Evolutionary conservation across 2,329 filamentous ascomycete genomes (phyloP), one percentile per base, ranked within the genome.

Genomic region (Sporothrix brunneoviolacea): DNA sequence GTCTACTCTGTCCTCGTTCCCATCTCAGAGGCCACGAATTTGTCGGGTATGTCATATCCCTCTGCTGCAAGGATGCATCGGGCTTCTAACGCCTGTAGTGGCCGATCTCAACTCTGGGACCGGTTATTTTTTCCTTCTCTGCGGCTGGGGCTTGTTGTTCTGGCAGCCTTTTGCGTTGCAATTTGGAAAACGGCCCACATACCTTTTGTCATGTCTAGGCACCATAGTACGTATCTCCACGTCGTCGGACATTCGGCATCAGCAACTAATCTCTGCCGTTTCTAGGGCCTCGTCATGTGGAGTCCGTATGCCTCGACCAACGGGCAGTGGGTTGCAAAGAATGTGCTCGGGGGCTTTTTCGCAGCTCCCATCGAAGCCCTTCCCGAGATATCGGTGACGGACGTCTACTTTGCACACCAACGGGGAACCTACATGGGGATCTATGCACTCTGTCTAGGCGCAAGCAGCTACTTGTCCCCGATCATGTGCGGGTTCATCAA

Each of bases 141-240:
- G n/a, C n/a, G n/a, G 24, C 22, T 42, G 15, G 41, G 41, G 41
- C 18, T 16, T 44, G 28, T 28, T 44, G 15, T 44, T 44, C 28
- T 44, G 41, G 41, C 41, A 44, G 41, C 28, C 41, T 10, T 44
- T 44, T 33, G 41, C 41, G 10, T 16, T 44, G 12, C 41, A 44
- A 24, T 44, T 32, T 16, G 41, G 41, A 13, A 44, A 44, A n/a
- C 41, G 41, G 4, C 41, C 28, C 4, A 28, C 28, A 13, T 44
- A 44, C 28, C 41, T 44, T 5, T 13, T 44, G 10, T 44, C 41
- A 3, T 32, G 9, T 13, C 28, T 33, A 7, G 41, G 27, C 9
- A 32, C 41, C 4, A 24, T 33, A 4, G 41, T 28, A n/a, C n/a
- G n/a, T n/a, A n/a, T n/a, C n/a, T n/a, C n/a, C n/a, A n/a, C n/a